Base-by-base conservation (phyloP, 2,329 filamentous ascomycete species). In the Cryphonectria radicalis region DNA sequence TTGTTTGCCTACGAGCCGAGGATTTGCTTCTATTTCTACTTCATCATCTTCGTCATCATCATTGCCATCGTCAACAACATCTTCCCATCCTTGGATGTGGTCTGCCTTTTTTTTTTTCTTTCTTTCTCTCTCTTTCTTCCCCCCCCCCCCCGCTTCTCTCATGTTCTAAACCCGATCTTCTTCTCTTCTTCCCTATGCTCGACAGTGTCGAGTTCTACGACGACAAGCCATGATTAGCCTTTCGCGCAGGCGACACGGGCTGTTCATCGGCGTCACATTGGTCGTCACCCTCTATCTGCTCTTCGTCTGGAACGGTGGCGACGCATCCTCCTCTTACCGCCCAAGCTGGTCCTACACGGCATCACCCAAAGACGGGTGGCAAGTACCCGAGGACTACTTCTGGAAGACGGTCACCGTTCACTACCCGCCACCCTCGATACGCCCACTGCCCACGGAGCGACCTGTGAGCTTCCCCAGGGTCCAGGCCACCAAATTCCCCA, bases 381-480 rank as follows among this genome's bases (percentile, higher is more conserved):
- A 70, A 46, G 37, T 66, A 1, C 42, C 69, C n/a, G 69, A 66
- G 7, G 67, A 73, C 42, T 73, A 71, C 60, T 66, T 73, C 40
- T 73, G 72, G 72, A 72, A 68, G 25, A 66, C 60, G 13, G 72
- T 73, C 5, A 67, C 57, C 0, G 67, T 63, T 2, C 69, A 73
- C 35, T 69, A 69, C 11, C 70, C 72, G 8, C 32, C 64, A 3
- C 37, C 35, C 1, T 65, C 59, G 5, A 62, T 73, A 43, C 67
- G 63, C 3, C 64, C 72, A 0, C 63, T 73, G 40, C 72, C 72
- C n/a, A 72, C 60, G 4, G 67, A 60, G 4, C 62, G 28, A 8
- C 13, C 59, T 13, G n/a, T 37, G 11, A 6, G 25, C 2, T 71
- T 70, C 14, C 70, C 72, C n/a, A 63, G 37, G 35, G 64, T 73